Conservation (phyloP, 495 filamentous ascomycete species). For the Amniculicola lignicola region DNA sequence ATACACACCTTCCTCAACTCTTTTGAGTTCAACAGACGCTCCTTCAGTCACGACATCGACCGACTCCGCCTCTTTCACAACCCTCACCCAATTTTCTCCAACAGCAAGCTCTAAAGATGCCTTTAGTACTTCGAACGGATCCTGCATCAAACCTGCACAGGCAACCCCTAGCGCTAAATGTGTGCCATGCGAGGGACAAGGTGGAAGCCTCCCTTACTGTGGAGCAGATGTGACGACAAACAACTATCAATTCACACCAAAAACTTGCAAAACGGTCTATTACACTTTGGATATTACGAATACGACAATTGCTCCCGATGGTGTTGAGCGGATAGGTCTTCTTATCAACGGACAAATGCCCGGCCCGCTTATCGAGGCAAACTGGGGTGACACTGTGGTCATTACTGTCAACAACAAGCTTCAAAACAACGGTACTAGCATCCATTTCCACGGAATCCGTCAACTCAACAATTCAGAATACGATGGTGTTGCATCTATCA, state of each 20-base stretch:
- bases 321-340: constrained; percentile 34
- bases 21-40: neutral
- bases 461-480: constrained; percentile 48
- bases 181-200: constrained; percentile 41
- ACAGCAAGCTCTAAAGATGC: constrained; percentile 8
- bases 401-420: constrained; percentile 39
- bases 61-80: neutral
- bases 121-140: neutral
- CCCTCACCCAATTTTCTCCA: constrained; percentile 11
- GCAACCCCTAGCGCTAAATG: constrained; percentile 9
- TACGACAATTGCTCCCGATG: constrained; percentile 39
- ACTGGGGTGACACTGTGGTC: constrained; percentile 43
- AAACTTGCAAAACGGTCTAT: constrained; percentile 37
- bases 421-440: constrained; percentile 44
- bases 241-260: constrained; percentile 36
- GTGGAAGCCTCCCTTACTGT: constrained; percentile 36
- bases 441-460: constrained; percentile 54
- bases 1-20: neutral
- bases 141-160: neutral
- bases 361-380: constrained; percentile 40
- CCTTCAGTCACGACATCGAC: neutral
- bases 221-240: constrained; percentile 40
- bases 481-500: constrained; percentile 47
- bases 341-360: constrained; percentile 41
- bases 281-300: constrained; percentile 40